These are phyloP conservation scores for Thielaviopsis populi DNA, from an alignment of 2,329 filamentous ascomycete species.

Conservation along the genomic window DNA sequence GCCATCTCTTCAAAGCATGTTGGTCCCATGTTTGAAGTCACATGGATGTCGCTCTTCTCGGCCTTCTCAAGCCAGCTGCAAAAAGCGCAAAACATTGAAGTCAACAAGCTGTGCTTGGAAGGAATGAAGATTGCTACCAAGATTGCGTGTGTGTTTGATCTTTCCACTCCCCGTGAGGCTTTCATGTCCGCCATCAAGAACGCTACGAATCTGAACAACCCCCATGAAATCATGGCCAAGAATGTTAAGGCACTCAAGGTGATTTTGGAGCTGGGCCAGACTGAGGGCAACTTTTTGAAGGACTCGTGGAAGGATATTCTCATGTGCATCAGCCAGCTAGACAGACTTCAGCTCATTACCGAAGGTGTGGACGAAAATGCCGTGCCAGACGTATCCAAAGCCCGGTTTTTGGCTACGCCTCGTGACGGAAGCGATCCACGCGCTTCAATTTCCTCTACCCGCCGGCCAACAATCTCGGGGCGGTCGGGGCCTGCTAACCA, in stretches of 20 bases:
- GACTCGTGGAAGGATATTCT: slow-evolving; percentile 92
- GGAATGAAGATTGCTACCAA: slow-evolving; percentile 88
- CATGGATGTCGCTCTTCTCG: slow-evolving; percentile 98
- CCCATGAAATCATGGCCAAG: slow-evolving; percentile 89
- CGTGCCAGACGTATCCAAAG: slow-evolving; percentile 81
- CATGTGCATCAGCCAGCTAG: slow-evolving; percentile 88
- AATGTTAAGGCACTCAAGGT: slow-evolving; percentile 90
- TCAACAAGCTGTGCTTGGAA: slow-evolving; percentile 84
- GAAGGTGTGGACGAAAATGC: slow-evolving; percentile 86
- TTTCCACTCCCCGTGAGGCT: slow-evolving; percentile 84
- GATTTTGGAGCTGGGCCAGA: slow-evolving; percentile 79
- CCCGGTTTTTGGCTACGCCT: slow-evolving; percentile 50
- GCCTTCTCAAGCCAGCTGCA: slow-evolving; percentile 87
- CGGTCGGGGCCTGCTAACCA: slow-evolving; percentile 31
- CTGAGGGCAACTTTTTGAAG: slow-evolving; percentile 77
- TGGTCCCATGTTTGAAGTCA: slow-evolving; percentile 96
- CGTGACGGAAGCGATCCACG: slow-evolving; percentile 43
- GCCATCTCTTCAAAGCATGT: slow-evolving; percentile 90
- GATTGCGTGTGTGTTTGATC: slow-evolving; percentile 83
- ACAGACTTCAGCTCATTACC: slow-evolving; percentile 86
- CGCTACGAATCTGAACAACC: slow-evolving; percentile 88
- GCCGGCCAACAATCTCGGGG: slow-evolving; percentile 21
- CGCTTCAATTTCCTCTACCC: slow-evolving; percentile 45
- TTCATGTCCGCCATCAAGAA: slow-evolving; percentile 89
- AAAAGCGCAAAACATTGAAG: slow-evolving; percentile 81